These are phyloP conservation scores for Phaffomyces opuntiae DNA, from an alignment of 805 yeast genomes.

Conservation along the genomic window DNA sequence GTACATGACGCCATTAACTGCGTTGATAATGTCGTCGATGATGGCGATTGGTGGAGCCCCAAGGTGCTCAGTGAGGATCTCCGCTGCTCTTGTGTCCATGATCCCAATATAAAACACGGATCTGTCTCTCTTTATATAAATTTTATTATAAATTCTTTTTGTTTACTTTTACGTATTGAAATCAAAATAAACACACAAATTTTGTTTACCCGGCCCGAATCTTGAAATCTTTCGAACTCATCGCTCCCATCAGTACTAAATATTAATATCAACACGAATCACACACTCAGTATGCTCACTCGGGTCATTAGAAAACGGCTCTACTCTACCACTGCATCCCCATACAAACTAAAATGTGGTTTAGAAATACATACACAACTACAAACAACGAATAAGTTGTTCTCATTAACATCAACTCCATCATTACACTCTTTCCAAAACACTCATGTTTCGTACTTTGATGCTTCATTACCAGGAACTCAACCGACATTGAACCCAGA, in stretches of 20 bases:
- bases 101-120: too few relatives aligned
- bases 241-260: background rate
- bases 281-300: background rate
- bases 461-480: conserved; percentile 86
- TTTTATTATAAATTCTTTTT: too few relatives aligned
- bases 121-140: too few relatives aligned
- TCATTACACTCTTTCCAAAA: conserved; percentile 55
- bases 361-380: conserved; percentile 92
- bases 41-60: conserved; percentile 79
- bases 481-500: conserved; percentile 78
- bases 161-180: background rate
- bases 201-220: background rate
- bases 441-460: conserved; percentile 66
- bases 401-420: conserved; percentile 51
- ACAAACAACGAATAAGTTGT: conserved; percentile 65
- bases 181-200: conserved; percentile 1
- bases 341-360: conserved; percentile 62
- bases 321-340: background rate
- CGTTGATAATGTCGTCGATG: conserved; percentile 82
- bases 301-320: background rate
- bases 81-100: conserved; percentile 26
- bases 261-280: background rate
- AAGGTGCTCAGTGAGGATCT: conserved; percentile 74
- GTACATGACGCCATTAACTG: conserved; percentile 77
- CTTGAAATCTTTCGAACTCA: too few relatives aligned